Evolutionary conservation across 2,329 filamentous ascomycete genomes (phyloP).

Genomic region (Septoria linicola): DNA sequence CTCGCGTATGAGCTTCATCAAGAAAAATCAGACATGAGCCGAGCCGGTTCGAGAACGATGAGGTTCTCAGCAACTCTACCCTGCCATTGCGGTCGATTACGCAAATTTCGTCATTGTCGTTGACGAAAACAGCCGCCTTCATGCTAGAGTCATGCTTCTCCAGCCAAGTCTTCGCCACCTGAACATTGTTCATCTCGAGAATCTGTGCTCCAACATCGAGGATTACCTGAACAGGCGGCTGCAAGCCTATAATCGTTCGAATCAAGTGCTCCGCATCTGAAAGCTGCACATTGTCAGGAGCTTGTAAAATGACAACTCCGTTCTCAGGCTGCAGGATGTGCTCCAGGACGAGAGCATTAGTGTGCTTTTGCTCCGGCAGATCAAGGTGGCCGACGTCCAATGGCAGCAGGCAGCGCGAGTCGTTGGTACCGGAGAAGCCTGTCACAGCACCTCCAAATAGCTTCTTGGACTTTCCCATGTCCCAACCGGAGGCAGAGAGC

Average conservation of each 20-base stretch:
- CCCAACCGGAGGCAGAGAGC: constrained; percentile 66
- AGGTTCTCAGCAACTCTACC: constrained; percentile 55
- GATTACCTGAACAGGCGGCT: constrained; percentile 55
- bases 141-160: constrained; percentile 4
- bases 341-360: constrained; percentile 65
- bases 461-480: constrained; percentile 54
- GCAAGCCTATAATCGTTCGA: constrained; percentile 42
- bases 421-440: constrained; percentile 72
- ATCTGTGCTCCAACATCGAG: constrained; percentile 71
- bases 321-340: constrained; percentile 59
- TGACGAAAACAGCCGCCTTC: constrained; percentile 59
- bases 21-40: constrained; percentile 65
- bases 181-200: constrained; percentile 60
- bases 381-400: constrained; percentile 63
- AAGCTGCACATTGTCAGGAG: neutral
- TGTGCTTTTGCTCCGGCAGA: constrained; percentile 57
- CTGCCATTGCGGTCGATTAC: constrained; percentile 53
- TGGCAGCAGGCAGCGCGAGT: constrained; percentile 60
- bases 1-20: constrained; percentile 68
- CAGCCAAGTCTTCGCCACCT: constrained; percentile 58
- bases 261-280: constrained; percentile 45
- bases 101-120: constrained; percentile 54
- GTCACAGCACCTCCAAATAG: constrained; percentile 55
- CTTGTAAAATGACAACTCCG: constrained; percentile 21
- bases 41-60: constrained; percentile 57